These are phyloP conservation scores for Exsudoporus frostii DNA, from an alignment of 768 basidiomycete genomes.

Conservation along the genomic window DNA sequence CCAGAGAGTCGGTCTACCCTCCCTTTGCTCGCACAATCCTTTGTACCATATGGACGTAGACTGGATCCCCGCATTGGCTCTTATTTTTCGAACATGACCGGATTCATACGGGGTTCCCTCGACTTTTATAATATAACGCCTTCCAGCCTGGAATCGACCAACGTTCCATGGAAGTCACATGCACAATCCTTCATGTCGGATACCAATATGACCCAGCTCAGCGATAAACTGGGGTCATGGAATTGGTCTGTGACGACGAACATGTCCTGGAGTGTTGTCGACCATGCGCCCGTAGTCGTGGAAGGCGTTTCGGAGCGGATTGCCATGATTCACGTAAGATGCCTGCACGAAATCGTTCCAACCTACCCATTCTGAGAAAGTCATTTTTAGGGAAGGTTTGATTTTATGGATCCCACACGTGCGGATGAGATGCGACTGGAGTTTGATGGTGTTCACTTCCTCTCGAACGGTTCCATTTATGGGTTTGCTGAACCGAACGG, in stretches of 20 bases:
- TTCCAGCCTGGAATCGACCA: slow-evolving; percentile 35
- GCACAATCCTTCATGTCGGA: slow-evolving; percentile 50
- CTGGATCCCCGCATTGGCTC: slow-evolving; percentile 49
- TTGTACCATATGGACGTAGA: slow-evolving; percentile 42
- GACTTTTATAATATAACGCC: slow-evolving; percentile 64
- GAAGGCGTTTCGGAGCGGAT: slow-evolving; percentile 44
- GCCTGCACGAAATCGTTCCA: slow-evolving; percentile 2
- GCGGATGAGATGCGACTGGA: slow-evolving; percentile 63
- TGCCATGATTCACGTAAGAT: slow-evolving; percentile 64
- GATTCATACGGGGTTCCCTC: slow-evolving; percentile 67
- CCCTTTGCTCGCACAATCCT: slow-evolving; percentile 44
- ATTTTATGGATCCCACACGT: slow-evolving; percentile 52
- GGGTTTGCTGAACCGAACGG: slow-evolving; percentile 64
- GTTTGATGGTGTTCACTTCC: slow-evolving; percentile 75
- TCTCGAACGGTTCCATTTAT: slow-evolving; percentile 71
- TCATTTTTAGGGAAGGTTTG: slow-evolving; percentile 59
- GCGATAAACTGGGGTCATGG: slow-evolving; percentile 54
- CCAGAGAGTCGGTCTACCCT: slow-evolving; percentile 44
- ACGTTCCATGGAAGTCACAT: slow-evolving; percentile 46
- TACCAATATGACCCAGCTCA: slow-evolving; percentile 48
- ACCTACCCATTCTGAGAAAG: slow-evolving; percentile 1
- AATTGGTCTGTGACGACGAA: slow-evolving; percentile 67
- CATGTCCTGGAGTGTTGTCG: slow-evolving; percentile 62
- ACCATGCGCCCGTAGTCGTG: slow-evolving; percentile 44
- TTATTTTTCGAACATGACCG: slow-evolving; percentile 75